phyloP scores from a whole-genome alignment of 2,329 filamentous ascomycete genomes.

The Cephalotrichum gorgonifer region DNA sequence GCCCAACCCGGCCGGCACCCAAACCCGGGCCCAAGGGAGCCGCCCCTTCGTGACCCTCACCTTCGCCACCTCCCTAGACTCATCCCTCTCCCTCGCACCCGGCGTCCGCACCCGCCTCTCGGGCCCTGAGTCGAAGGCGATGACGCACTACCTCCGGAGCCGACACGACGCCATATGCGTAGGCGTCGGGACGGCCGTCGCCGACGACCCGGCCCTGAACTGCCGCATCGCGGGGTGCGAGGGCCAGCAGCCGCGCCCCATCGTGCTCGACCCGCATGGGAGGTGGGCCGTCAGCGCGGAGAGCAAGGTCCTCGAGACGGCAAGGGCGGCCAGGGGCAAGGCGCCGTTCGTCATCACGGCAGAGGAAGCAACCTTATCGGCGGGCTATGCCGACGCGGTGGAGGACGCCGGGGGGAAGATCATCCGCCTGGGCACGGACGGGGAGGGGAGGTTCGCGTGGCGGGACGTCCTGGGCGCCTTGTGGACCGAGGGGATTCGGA shows the following conservation, averaged over 20 bases:
- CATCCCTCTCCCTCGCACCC: conserved; percentile 63
- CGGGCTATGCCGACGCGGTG: conserved; percentile 28
- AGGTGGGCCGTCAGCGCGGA: conserved; percentile 55
- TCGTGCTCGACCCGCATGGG: conserved; percentile 71
- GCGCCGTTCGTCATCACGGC: conserved; percentile 64
- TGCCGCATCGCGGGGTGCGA: conserved; percentile 58
- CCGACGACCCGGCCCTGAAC: conserved; percentile 79
- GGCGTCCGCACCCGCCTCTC: conserved; percentile 77
- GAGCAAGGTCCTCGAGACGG: conserved; percentile 57
- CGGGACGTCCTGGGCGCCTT: conserved; percentile 49
- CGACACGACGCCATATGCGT: conserved; percentile 77
- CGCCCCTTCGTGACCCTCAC: conserved; percentile 64
- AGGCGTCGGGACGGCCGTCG: conserved; percentile 72
- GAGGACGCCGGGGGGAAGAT: conserved; percentile 42
- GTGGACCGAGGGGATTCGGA: conserved; percentile 50
- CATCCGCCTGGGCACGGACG: conserved; percentile 26
- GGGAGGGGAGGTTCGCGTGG: conserved; percentile 48
- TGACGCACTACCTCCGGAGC: conserved; percentile 85
- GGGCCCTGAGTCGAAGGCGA: conserved; percentile 71
- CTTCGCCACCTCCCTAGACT: conserved; percentile 85
- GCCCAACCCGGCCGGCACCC: background rate
- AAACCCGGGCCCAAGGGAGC: no score
- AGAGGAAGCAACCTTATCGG: conserved; percentile 29
- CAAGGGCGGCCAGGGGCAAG: conserved; percentile 53
- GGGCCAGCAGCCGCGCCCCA: conserved; percentile 63